phyloP scores from a whole-genome alignment of 345 rosid genomes.

The Salix koriyanagi region DNA sequence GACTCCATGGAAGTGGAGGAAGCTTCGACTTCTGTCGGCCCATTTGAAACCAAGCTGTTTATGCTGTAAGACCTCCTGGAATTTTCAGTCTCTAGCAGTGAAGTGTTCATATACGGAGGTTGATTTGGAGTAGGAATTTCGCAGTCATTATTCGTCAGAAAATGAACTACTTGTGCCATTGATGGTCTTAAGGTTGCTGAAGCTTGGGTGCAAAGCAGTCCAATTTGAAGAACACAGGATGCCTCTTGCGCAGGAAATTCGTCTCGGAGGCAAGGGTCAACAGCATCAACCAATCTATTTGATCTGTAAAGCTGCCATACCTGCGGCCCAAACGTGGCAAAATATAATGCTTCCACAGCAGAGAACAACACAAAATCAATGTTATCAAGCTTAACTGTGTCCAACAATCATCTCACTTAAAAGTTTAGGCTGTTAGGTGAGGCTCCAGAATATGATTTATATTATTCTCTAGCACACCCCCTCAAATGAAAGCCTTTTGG shows the following conservation, averaged over 20 bases:
- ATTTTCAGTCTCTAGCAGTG: conserved; percentile 12
- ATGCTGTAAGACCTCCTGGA: conserved; percentile 22
- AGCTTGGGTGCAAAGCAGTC: conserved; percentile 51
- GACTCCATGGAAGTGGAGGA: conserved; percentile 28
- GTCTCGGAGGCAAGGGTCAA: conserved; percentile 24
- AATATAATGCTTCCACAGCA: background rate
- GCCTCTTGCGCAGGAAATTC: conserved; percentile 29
- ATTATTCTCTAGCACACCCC: no score
- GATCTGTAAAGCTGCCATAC: conserved; percentile 45
- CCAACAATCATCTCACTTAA: no score
- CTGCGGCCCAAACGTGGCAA: conserved; percentile 19
- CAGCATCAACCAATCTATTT: conserved; percentile 34
- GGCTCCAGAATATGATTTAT: no score
- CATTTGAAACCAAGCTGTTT: conserved; percentile 29
- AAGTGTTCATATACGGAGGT: conserved; percentile 44
- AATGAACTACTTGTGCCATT: conserved; percentile 37
- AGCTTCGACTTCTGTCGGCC: conserved; percentile 17
- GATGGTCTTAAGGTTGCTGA: conserved; percentile 43
- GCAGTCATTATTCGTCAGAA: conserved; percentile 23
- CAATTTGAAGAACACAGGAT: conserved; percentile 37
- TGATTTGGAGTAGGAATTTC: conserved; percentile 40
- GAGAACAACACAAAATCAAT: background rate
- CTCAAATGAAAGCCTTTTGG: no score
- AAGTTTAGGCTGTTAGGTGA: no score
- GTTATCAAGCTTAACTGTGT: no score